Evolutionary conservation across 306 rosid genomes (phyloP).

Genomic region (Vigna trinervia): DNA sequence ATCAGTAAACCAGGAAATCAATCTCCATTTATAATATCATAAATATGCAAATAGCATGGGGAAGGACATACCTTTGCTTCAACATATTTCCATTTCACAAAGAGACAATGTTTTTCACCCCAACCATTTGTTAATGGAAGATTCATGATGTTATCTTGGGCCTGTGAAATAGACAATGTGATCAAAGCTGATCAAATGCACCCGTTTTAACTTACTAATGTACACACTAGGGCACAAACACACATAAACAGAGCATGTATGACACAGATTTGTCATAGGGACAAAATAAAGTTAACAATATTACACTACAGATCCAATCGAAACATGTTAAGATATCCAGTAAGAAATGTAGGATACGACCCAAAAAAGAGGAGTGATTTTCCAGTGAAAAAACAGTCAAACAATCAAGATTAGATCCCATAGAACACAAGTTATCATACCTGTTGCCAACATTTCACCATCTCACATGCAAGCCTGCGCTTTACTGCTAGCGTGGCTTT

Average conservation of each 20-base stretch:
- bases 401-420: not conserved
- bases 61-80: conserved; percentile 79
- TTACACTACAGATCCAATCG: not conserved
- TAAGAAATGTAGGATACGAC: conserved; percentile 20
- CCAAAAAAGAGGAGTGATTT: not conserved
- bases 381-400: not conserved
- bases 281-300: not conserved
- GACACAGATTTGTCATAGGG: conserved; percentile 7
- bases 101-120: conserved; percentile 91
- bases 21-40: not conserved
- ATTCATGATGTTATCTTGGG: conserved; percentile 97
- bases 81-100: conserved; percentile 86
- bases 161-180: conserved; percentile 59
- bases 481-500: conserved; percentile 99
- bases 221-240: not conserved
- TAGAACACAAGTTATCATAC: conserved; percentile 45
- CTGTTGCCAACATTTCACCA: conserved; percentile 99
- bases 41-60: not conserved
- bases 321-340: not conserved
- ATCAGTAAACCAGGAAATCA: conserved; percentile 10
- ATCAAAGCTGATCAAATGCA: conserved; percentile 34
- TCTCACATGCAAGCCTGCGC: conserved; percentile 99
- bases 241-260: conserved; percentile 18
- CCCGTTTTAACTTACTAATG: conserved; percentile 5
- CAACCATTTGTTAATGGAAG: conserved; percentile 90